phyloP scores from a whole-genome alignment of 2,329 filamentous ascomycete species.

The Furcasterigmium sp. region DNA sequence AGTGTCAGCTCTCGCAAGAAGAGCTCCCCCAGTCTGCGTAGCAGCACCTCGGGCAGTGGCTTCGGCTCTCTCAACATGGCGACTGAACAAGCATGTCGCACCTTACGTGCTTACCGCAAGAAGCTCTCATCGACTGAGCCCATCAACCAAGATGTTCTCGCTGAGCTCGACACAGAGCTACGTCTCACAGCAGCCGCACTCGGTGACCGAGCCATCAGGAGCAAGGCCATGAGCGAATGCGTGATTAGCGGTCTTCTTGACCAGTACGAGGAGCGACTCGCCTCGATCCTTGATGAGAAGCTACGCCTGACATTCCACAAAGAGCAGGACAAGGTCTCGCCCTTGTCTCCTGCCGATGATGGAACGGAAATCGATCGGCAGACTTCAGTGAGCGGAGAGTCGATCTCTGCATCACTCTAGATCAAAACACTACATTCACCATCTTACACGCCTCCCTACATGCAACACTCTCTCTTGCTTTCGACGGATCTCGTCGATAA shows the following conservation, averaged over 20 bases:
- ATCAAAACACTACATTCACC: not conserved
- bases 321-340: constrained; percentile 19
- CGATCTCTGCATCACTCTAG: not conserved
- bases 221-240: constrained; percentile 50
- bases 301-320: constrained; percentile 42
- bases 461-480: not conserved
- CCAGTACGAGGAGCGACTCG: constrained; percentile 68
- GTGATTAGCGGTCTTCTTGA: constrained; percentile 60
- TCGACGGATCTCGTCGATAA: not conserved
- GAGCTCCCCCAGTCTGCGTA: constrained; percentile 39
- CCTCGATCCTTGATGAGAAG: constrained; percentile 68
- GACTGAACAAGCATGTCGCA: constrained; percentile 60
- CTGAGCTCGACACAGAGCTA: constrained; percentile 60
- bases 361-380: not conserved
- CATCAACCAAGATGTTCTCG: constrained; percentile 52
- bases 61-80: constrained; percentile 56
- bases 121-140: constrained; percentile 53
- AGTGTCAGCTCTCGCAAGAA: constrained; percentile 42
- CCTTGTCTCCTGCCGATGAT: not conserved
- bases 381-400: not conserved
- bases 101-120: constrained; percentile 57
- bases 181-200: constrained; percentile 58
- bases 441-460: not conserved
- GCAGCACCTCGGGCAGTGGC: constrained; percentile 16
- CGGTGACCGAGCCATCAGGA: constrained; percentile 50